Evolutionary conservation across 2,329 filamentous ascomycete genomes (phyloP).

Genomic region (Cadophora sp.): DNA sequence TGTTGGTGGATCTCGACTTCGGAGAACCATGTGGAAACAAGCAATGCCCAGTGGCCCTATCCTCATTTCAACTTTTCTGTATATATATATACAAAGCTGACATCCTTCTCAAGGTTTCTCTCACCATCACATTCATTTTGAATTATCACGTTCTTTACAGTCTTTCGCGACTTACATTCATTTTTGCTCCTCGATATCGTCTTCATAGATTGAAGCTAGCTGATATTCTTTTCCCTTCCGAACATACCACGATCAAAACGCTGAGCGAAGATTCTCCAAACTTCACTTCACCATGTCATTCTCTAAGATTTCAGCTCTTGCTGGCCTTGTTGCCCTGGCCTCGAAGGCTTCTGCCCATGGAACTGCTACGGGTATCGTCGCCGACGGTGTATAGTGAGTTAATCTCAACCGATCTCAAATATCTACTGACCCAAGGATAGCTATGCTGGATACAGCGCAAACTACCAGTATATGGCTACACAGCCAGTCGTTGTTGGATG

Average conservation of each 20-base stretch:
- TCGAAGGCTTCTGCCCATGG: constrained; percentile 48
- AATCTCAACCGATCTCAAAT: neutral
- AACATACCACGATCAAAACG: constrained; percentile 28
- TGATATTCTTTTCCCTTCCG: constrained; percentile 28
- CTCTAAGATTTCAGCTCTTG: constrained; percentile 37
- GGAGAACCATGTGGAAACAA: constrained; percentile 14
- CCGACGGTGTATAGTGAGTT: constrained; percentile 51
- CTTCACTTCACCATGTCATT: constrained; percentile 39
- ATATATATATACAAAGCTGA: constrained; percentile 15
- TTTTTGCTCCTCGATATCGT: constrained; percentile 29
- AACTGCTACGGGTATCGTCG: constrained; percentile 51
- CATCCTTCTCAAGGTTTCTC: constrained; percentile 3
- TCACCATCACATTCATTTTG: constrained; percentile 20
- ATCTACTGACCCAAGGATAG: neutral
- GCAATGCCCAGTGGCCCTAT: neutral
- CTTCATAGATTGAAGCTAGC: constrained; percentile 42
- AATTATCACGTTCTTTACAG: constrained; percentile 28
- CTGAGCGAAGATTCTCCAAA: constrained; percentile 30
- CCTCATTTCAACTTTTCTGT: neutral
- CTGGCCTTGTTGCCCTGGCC: constrained; percentile 20
- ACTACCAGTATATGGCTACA: constrained; percentile 38
- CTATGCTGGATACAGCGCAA: constrained; percentile 44
- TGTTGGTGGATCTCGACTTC: constrained; percentile 8
- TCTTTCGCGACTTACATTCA: constrained; percentile 30
- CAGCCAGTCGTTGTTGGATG: constrained; percentile 49